Conservation (phyloP, 1,284 basidiomycete genomes). For the Mycosarcoma maydis region DNA sequence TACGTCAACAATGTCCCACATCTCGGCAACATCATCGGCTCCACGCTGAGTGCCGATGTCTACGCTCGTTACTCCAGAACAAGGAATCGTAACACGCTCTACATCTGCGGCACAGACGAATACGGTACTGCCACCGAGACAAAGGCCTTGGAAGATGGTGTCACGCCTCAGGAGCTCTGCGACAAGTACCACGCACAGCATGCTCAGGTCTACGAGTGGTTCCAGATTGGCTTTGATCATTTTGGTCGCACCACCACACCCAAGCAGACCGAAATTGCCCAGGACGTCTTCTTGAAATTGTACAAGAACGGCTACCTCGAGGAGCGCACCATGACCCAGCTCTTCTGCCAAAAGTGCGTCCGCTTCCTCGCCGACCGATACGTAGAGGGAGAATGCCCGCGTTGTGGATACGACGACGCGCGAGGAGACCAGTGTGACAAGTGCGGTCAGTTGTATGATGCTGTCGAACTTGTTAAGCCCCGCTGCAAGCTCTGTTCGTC, state of each 20-base stretch:
- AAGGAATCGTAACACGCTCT: slow-evolving; percentile 71
- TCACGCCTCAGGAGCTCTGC: slow-evolving; percentile 86
- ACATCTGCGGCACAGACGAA: slow-evolving; percentile 98
- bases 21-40: slow-evolving; percentile 98
- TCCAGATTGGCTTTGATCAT: slow-evolving; percentile 90
- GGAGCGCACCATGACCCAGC: slow-evolving; percentile 63
- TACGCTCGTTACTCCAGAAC: slow-evolving; percentile 82
- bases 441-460: slow-evolving; percentile 86
- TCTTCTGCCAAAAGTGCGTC: slow-evolving; percentile 60
- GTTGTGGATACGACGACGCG: slow-evolving; percentile 74
- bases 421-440: slow-evolving; percentile 98
- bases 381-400: slow-evolving; percentile 65
- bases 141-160: slow-evolving; percentile 90
- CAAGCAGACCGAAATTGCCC: slow-evolving; percentile 78
- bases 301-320: slow-evolving; percentile 64
- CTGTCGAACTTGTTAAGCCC: slow-evolving; percentile 93
- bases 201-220: slow-evolving; percentile 93
- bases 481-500: slow-evolving; percentile 87
- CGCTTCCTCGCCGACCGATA: slow-evolving; percentile 66
- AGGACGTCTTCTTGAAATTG: slow-evolving; percentile 65
- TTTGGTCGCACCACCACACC: slow-evolving; percentile 95
- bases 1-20: slow-evolving; percentile 99
- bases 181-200: slow-evolving; percentile 93
- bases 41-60: slow-evolving; percentile 92
- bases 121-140: slow-evolving; percentile 99